Percentiles rank a stretch among this genome's conserved stretches.
phyloP scores from a whole-genome alignment of 2,329 filamentous ascomycete species.

The Plectosphaerella cucumerina region DNA sequence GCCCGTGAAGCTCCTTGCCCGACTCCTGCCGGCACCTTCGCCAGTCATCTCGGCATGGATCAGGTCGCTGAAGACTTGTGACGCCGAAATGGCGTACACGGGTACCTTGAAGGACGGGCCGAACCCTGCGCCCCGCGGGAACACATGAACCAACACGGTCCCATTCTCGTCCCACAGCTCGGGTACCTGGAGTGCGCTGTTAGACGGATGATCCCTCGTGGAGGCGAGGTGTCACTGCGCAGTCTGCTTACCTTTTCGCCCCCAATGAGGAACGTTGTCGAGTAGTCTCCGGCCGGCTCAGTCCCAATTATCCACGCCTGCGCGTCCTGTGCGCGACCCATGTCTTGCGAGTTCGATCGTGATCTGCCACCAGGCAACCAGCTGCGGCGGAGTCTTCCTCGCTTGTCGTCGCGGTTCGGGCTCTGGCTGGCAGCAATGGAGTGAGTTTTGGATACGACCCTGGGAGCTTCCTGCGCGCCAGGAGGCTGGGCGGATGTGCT shows the following conservation, averaged over 20 bases:
- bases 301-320: conserved; percentile 54
- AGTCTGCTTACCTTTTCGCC: conserved; percentile 46
- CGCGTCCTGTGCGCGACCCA: conserved; percentile 14
- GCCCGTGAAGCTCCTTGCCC: conserved; percentile 41
- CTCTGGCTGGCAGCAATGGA: conserved; percentile 36
- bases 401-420: conserved; percentile 29
- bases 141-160: conserved; percentile 54
- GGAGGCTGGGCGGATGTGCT: conserved; percentile 45
- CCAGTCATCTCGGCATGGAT: conserved; percentile 39
- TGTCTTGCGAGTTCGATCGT: conserved; percentile 43
- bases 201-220: conserved; percentile 7
- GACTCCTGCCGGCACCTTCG: conserved; percentile 19
- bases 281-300: conserved; percentile 51
- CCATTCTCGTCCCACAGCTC: conserved; percentile 63
- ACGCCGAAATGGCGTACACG: conserved; percentile 49
- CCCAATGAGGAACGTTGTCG: conserved; percentile 43
- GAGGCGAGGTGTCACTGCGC: background rate
- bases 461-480: conserved; percentile 13
- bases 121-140: conserved; percentile 41
- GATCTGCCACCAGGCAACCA: conserved; percentile 51
- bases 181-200: conserved; percentile 43
- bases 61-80: conserved; percentile 49
- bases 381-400: conserved; percentile 45
- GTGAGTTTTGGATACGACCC: conserved; percentile 23
- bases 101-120: conserved; percentile 59